Evolutionary conservation across 78 protist genomes (phyloP).

Genomic region (Dictyostelium purpureum): DNA sequence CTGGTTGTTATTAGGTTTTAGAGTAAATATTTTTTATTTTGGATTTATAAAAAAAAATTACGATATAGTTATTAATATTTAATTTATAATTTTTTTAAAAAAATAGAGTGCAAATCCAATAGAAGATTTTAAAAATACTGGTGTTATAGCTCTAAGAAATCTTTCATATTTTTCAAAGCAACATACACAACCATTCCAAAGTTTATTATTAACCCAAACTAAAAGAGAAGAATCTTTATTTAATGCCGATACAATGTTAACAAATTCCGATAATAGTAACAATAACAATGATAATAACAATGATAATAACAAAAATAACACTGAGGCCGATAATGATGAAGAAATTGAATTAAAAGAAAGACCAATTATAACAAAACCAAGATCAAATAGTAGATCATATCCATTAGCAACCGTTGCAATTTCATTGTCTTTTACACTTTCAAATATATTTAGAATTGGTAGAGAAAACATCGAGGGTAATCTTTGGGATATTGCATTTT

Average conservation of each 20-base stretch:
- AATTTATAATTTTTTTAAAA: too few relatives aligned
- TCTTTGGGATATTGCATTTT: slow-evolving; percentile 53
- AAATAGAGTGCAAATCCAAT: slow-evolving; percentile 41
- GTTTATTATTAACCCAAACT: slow-evolving; percentile 30
- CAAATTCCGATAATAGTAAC: background rate
- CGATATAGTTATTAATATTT: too few relatives aligned
- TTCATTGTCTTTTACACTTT: slow-evolving; percentile 24
- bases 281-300: background rate
- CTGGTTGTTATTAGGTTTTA: slow-evolving; percentile 65
- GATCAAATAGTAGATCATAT: slow-evolving; percentile 53
- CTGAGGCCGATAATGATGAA: background rate
- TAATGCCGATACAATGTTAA: too few relatives aligned
- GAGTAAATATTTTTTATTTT: background rate
- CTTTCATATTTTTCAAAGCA: slow-evolving; percentile 42
- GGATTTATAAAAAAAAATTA: too few relatives aligned
- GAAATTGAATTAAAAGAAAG: background rate
- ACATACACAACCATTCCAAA: slow-evolving; percentile 30
- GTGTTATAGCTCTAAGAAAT: slow-evolving; percentile 39
- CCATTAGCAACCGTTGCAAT: slow-evolving; percentile 50
- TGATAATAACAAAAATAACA: background rate
- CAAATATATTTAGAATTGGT: slow-evolving; percentile 46
- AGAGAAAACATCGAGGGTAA: background rate
- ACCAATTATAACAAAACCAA: background rate
- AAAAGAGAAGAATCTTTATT: slow-evolving; percentile 35
- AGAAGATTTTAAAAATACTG: slow-evolving; percentile 52